Conservation (phyloP, 2,329 filamentous ascomycete species). For the Aspergillus tubingensis region DNA sequence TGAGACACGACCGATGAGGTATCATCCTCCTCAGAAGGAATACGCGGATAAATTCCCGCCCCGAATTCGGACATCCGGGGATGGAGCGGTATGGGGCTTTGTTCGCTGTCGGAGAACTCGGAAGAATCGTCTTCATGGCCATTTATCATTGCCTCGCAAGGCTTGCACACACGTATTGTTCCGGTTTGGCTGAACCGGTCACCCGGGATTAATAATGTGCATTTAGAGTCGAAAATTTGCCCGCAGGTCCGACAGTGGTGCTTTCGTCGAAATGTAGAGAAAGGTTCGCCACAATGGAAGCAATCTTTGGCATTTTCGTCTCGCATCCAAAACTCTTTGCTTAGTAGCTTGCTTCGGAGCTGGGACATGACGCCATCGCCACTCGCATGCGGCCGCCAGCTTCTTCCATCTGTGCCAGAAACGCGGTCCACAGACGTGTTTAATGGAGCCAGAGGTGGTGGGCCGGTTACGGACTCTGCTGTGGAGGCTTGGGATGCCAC, state of each 20-base stretch:
- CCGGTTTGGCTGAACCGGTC: constrained; percentile 83
- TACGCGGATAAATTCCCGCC: constrained; percentile 45
- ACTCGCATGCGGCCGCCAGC: constrained; percentile 22
- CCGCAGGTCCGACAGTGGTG: constrained; percentile 94
- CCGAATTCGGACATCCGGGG: constrained; percentile 64
- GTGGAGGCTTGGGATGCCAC: constrained; percentile 44
- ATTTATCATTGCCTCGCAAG: constrained; percentile 87
- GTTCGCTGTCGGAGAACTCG: constrained; percentile 76
- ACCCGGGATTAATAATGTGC: constrained; percentile 87
- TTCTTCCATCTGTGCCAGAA: constrained; percentile 19
- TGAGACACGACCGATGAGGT: constrained; percentile 50
- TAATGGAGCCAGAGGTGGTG: constrained; percentile 40
- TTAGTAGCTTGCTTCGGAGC: constrained; percentile 83
- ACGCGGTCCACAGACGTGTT: constrained; percentile 32
- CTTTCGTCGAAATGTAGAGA: constrained; percentile 91
- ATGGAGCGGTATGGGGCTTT: constrained; percentile 63
- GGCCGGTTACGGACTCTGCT: constrained; percentile 46
- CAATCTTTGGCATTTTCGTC: constrained; percentile 98
- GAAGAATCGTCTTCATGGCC: constrained; percentile 89
- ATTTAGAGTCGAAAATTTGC: constrained; percentile 98
- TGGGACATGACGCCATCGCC: constrained; percentile 52
- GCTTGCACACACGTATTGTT: constrained; percentile 85
- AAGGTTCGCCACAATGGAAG: constrained; percentile 85
- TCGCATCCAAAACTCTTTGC: constrained; percentile 98
- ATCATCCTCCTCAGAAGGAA: constrained; percentile 51